phyloP scores from a whole-genome alignment of 768 basidiomycete species.

The Postia placenta region DNA sequence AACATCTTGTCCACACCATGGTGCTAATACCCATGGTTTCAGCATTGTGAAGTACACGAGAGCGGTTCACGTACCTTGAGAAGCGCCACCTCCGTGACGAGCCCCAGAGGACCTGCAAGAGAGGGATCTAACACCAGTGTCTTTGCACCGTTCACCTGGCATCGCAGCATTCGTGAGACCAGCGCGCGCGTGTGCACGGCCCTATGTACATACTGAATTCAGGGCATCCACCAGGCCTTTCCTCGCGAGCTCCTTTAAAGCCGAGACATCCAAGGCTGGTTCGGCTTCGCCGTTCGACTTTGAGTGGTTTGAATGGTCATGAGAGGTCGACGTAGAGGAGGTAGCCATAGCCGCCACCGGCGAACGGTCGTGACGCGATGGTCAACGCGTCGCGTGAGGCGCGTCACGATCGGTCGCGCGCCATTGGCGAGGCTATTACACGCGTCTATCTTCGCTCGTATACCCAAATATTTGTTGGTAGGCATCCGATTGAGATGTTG shows the following conservation, averaged over 20 bases:
- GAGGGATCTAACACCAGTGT: conserved; percentile 90
- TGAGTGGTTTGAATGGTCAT: conserved; percentile 30
- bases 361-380: background rate
- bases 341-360: conserved; percentile 8
- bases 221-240: conserved; percentile 80
- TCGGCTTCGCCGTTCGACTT: conserved; percentile 30
- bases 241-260: conserved; percentile 73
- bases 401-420: too few species aligned
- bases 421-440: too few species aligned
- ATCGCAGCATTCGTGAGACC: background rate
- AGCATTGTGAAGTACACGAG: background rate
- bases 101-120: conserved; percentile 85
- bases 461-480: too few species aligned
- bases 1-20: conserved; percentile 99
- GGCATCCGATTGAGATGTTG: too few species aligned
- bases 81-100: conserved; percentile 90
- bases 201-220: conserved; percentile 52
- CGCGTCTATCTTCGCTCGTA: too few species aligned
- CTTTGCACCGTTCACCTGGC: conserved; percentile 86
- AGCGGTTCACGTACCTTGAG: conserved; percentile 62
- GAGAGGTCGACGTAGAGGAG: conserved; percentile 27
- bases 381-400: background rate
- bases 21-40: conserved; percentile 48
- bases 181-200: background rate
- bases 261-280: conserved; percentile 46